Percentiles rank a stretch among this genome's conserved stretches.
These are phyloP conservation scores for Thyridium curvatum DNA, from an alignment of 2,329 filamentous ascomycete species.

Conservation along the genomic window DNA sequence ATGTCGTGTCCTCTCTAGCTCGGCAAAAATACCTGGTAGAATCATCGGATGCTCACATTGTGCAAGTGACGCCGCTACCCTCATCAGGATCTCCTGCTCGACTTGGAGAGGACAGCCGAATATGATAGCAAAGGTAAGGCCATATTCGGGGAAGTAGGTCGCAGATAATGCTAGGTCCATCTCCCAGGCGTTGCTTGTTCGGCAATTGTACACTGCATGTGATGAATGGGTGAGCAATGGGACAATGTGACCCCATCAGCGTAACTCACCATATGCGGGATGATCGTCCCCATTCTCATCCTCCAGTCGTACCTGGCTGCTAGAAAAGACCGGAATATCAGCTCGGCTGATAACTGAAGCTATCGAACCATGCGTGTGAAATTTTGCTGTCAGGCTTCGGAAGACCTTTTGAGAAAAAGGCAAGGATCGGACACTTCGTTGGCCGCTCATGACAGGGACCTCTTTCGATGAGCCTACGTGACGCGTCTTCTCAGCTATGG, in stretches of 20 bases:
- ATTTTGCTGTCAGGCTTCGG: slow-evolving; percentile 7
- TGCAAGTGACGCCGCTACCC: slow-evolving; percentile 3
- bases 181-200: slow-evolving; percentile 17
- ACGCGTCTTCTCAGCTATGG: background rate
- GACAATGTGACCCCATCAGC: too few relatives aligned
- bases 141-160: slow-evolving; percentile 15
- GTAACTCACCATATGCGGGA: slow-evolving; percentile 9
- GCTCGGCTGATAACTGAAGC: slow-evolving; percentile 13
- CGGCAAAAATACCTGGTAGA: slow-evolving; percentile 20
- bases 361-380: slow-evolving; percentile 15
- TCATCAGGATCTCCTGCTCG: slow-evolving; percentile 11
- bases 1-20: slow-evolving; percentile 20
- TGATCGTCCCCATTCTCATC: background rate
- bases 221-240: background rate
- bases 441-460: background rate
- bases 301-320: slow-evolving; percentile 7
- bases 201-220: slow-evolving; percentile 16
- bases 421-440: slow-evolving; percentile 7
- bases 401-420: slow-evolving; percentile 13
- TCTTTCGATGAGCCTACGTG: background rate
- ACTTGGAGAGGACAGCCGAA: slow-evolving; percentile 12
- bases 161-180: slow-evolving; percentile 15
- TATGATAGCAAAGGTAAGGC: slow-evolving; percentile 14
- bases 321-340: slow-evolving; percentile 15
- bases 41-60: slow-evolving; percentile 17